Evolutionary conservation across 2,329 filamentous ascomycete genomes (phyloP).

Genomic region (Aspergillus tamarii): DNA sequence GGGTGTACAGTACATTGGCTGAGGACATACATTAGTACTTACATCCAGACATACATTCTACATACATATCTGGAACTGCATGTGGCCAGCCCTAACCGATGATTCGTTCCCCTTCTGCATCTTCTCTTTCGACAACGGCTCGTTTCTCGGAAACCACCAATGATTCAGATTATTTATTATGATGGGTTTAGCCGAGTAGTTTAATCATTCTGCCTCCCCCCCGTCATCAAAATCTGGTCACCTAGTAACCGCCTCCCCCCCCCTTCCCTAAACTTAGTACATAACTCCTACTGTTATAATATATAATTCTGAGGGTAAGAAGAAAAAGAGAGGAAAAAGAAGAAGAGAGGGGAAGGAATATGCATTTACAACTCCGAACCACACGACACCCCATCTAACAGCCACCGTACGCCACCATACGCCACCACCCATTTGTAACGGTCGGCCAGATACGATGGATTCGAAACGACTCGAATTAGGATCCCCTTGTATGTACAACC

Average conservation of each 20-base stretch:
- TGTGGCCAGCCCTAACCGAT: constrained; percentile 49
- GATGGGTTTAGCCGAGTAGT: background rate
- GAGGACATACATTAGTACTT: background rate
- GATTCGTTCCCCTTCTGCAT: constrained; percentile 51
- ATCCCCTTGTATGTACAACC: background rate
- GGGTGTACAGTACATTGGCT: background rate
- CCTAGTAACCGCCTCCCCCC: background rate
- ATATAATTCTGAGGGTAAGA: constrained; percentile 36
- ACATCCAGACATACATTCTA: background rate
- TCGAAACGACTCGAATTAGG: background rate
- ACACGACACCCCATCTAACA: constrained; percentile 52
- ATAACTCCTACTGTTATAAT: background rate
- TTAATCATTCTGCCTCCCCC: background rate
- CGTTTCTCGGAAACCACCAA: constrained; percentile 1
- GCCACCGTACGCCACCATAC: constrained; percentile 44
- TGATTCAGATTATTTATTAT: constrained; percentile 5
- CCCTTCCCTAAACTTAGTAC: background rate
- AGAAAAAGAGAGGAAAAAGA: background rate
- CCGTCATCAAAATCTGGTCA: background rate
- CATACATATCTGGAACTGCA: constrained; percentile 6
- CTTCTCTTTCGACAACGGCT: constrained; percentile 24
- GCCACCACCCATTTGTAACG: constrained; percentile 46
- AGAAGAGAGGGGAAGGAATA: background rate
- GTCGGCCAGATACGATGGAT: constrained; percentile 5
- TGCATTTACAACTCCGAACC: constrained; percentile 54